phyloP scores from a whole-genome alignment of 1,284 basidiomycete species.

The Rhodotorula sp. region DNA sequence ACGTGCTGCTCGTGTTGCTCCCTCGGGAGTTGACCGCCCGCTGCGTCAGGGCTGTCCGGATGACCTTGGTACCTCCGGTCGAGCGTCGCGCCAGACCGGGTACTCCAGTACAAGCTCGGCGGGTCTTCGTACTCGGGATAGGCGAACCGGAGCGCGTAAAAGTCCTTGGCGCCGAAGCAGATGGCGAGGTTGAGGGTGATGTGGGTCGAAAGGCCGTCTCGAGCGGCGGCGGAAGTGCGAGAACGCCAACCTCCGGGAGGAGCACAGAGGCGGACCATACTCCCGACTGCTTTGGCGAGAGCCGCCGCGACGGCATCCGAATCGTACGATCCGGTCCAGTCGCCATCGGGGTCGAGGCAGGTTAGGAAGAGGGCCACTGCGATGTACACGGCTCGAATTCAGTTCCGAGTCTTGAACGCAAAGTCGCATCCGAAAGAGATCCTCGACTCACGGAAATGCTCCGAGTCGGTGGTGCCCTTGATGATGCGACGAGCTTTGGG shows the following conservation, averaged over 20 bases:
- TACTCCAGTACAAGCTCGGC: conserved; percentile 21
- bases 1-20: conserved; percentile 8
- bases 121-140: conserved; percentile 11
- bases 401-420: neutral
- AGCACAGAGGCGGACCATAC: neutral
- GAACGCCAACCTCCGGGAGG: neutral
- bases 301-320: neutral
- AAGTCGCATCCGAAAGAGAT: neutral
- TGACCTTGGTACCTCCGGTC: conserved; percentile 14
- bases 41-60: conserved; percentile 1
- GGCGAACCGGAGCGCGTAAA: conserved; percentile 15
- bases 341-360: neutral
- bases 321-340: conserved; percentile 3
- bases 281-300: neutral
- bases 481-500: neutral
- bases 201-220: neutral
- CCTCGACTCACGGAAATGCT: conserved; percentile 2
- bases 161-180: neutral
- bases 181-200: conserved; percentile 18
- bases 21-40: neutral
- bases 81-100: neutral
- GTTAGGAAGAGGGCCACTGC: conserved; percentile 27
- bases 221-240: too few relatives aligned
- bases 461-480: conserved; percentile 21
- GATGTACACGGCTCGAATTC: neutral